Percentiles rank a stretch among this genome's conserved stretches.
Conservation (phyloP, 495 filamentous ascomycete species). For the Lentithecium fluviatile region DNA sequence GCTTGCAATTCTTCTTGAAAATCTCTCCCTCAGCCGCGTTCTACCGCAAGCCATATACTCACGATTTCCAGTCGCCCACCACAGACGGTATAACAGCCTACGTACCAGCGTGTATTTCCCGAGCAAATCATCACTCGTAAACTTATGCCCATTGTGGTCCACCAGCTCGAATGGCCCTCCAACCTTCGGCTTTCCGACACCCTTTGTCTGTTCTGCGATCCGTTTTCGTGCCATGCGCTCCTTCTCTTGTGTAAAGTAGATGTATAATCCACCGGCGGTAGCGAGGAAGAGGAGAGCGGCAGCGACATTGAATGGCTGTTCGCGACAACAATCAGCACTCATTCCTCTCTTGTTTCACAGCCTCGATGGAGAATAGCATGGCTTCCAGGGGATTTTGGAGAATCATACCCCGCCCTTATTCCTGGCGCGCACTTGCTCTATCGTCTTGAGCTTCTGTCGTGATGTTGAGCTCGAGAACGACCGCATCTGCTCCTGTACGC, state of each 20-base stretch:
- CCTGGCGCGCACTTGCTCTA: constrained; percentile 28
- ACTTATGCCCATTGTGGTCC: constrained; percentile 74
- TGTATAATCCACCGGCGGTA: constrained; percentile 70
- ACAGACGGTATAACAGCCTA: constrained; percentile 5
- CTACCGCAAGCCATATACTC: neutral
- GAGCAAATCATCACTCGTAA: constrained; percentile 75
- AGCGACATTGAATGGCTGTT: constrained; percentile 84
- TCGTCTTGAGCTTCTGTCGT: constrained; percentile 26
- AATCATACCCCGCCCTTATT: constrained; percentile 32
- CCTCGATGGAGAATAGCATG: neutral
- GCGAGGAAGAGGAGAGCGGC: constrained; percentile 81
- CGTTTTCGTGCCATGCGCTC: constrained; percentile 79
- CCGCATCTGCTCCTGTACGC: neutral
- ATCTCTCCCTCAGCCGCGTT: no score
- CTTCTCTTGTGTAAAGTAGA: constrained; percentile 92
- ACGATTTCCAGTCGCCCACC: neutral
- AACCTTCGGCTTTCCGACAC: constrained; percentile 87
- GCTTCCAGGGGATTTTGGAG: neutral
- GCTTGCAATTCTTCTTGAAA: no score
- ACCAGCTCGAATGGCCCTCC: constrained; percentile 80
- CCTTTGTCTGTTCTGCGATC: constrained; percentile 87
- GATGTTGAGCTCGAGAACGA: constrained; percentile 23
- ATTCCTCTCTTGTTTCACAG: neutral
- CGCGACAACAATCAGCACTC: neutral
- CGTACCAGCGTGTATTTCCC: constrained; percentile 74